Conservation (phyloP, 495 filamentous ascomycete genomes). For the Hypoxylon intermedium region DNA sequence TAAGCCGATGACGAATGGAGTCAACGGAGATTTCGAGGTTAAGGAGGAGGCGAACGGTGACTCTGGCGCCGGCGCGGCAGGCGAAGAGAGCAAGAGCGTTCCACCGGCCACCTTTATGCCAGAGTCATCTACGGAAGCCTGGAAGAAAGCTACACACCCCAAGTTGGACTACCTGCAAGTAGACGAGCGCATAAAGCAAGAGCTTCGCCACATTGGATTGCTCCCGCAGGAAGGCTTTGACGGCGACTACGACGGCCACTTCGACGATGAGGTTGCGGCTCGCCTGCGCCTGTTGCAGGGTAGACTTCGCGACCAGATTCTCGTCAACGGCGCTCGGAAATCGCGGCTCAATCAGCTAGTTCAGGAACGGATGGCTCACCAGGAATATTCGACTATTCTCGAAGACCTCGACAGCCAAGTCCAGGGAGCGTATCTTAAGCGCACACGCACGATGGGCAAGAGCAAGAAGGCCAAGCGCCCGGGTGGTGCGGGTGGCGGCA, state of each 20-base stretch:
- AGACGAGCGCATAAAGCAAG: conserved; percentile 87
- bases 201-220: conserved; percentile 93
- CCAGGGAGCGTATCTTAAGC: conserved; percentile 92
- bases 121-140: conserved; percentile 66
- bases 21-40: conserved; percentile 60
- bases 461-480: conserved; percentile 92
- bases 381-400: conserved; percentile 95
- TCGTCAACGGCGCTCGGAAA: conserved; percentile 89
- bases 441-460: conserved; percentile 85
- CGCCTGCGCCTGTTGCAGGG: conserved; percentile 84
- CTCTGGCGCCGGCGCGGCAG: conserved; percentile 43
- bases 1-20: conserved; percentile 61
- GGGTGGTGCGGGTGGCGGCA: conserved; percentile 63
- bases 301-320: conserved; percentile 78
- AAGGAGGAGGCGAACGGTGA: conserved; percentile 62
- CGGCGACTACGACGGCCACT: conserved; percentile 82
- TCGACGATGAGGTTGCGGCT: conserved; percentile 92
- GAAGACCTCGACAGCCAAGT: conserved; percentile 97
- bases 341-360: conserved; percentile 82
- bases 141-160: conserved; percentile 63
- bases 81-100: conserved; percentile 54
- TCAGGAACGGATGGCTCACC: conserved; percentile 88
- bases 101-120: conserved; percentile 79
- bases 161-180: conserved; percentile 84
- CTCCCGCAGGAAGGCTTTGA: conserved; percentile 68